phyloP scores from a whole-genome alignment of 805 yeast species.

The Saccharomycopsis fodiens region DNA sequence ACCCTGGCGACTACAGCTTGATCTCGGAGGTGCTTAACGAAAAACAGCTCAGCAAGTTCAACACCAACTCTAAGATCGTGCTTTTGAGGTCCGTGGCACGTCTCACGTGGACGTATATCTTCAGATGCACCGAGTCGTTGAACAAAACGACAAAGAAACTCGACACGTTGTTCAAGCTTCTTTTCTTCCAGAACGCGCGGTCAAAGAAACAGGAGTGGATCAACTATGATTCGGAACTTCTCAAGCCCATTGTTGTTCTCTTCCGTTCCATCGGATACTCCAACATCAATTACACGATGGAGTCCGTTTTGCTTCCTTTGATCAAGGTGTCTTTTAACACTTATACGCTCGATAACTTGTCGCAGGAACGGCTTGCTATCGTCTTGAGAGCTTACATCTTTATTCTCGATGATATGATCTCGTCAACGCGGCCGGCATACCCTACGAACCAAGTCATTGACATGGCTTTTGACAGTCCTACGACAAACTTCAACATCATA shows the following conservation, averaged over 20 bases:
- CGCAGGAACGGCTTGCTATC: slow-evolving; percentile 64
- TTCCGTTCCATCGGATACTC: slow-evolving; percentile 74
- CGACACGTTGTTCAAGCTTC: slow-evolving; percentile 50
- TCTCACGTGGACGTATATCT: slow-evolving; percentile 83
- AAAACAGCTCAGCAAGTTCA: neutral
- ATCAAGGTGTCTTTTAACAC: slow-evolving; percentile 57
- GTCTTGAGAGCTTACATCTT: slow-evolving; percentile 65
- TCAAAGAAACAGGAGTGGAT: slow-evolving; percentile 67
- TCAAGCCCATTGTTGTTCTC: slow-evolving; percentile 62
- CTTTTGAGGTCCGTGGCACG: slow-evolving; percentile 62
- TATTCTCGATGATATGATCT: slow-evolving; percentile 56
- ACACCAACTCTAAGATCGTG: slow-evolving; percentile 37
- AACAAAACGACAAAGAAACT: slow-evolving; percentile 79
- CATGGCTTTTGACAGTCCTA: slow-evolving; percentile 3
- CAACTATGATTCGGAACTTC: slow-evolving; percentile 49
- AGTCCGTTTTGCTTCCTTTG: slow-evolving; percentile 66
- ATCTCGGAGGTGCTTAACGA: slow-evolving; percentile 8
- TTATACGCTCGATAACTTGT: slow-evolving; percentile 46
- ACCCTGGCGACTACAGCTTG: slow-evolving; percentile 10
- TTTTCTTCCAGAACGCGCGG: slow-evolving; percentile 39
- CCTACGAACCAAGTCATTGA: slow-evolving; percentile 48
- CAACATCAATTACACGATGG: slow-evolving; percentile 72
- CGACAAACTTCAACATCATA: slow-evolving; percentile 9
- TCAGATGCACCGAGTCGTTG: slow-evolving; percentile 79
- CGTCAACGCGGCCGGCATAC: slow-evolving; percentile 58